phyloP scores from a whole-genome alignment of 345 rosid species.

The Hypericum perforatum region DNA sequence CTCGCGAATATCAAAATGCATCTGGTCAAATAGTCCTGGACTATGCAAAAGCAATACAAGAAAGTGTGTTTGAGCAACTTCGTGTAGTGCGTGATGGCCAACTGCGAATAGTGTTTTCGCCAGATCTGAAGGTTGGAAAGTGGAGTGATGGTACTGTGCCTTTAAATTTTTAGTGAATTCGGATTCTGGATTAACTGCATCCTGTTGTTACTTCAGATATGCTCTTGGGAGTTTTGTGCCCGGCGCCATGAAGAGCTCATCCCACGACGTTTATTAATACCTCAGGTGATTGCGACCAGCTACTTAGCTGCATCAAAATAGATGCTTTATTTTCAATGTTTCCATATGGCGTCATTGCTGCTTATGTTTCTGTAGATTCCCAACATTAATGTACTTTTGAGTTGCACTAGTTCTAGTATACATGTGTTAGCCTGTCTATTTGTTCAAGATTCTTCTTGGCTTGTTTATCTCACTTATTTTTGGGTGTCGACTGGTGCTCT shows the following conservation, averaged over 20 bases:
- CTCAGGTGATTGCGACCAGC: constrained; percentile 48
- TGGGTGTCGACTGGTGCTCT: too few species aligned
- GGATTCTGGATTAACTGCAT: constrained; percentile 1
- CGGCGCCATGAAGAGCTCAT: constrained; percentile 96
- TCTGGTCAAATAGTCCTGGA: constrained; percentile 94
- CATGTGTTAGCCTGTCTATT: too few species aligned
- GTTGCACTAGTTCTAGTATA: too few species aligned
- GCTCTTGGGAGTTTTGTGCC: constrained; percentile 99
- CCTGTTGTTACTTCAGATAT: constrained; percentile 39
- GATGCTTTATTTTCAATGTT: too few species aligned
- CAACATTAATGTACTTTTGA: too few species aligned
- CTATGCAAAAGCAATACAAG: constrained; percentile 97
- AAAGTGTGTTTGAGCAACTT: constrained; percentile 97
- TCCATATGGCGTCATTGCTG: too few species aligned
- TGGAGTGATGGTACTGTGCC: not conserved
- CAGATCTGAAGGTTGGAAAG: constrained; percentile 67
- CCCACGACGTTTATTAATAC: constrained; percentile 79
- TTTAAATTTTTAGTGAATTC: not conserved
- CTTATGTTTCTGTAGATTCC: too few species aligned
- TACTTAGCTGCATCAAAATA: not conserved
- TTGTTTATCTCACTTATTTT: too few species aligned
- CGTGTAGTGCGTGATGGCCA: constrained; percentile 99
- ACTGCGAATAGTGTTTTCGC: constrained; percentile 85
- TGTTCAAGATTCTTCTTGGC: too few species aligned
- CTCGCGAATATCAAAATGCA: constrained; percentile 75